phyloP scores from a whole-genome alignment of 306 rosid genomes.

The Lotus japonicus region DNA sequence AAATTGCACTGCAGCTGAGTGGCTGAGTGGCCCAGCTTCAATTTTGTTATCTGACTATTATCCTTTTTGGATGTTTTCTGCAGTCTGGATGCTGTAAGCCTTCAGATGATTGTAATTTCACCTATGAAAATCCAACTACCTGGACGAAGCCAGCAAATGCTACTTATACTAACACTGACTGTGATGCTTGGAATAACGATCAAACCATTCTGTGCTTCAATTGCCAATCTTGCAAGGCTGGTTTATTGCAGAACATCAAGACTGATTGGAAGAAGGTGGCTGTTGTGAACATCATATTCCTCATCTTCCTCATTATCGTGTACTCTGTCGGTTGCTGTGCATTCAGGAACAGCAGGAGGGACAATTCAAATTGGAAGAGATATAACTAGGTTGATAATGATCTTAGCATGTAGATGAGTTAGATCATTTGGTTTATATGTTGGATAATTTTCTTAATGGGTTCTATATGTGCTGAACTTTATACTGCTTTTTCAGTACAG shows the following conservation, averaged over 20 bases:
- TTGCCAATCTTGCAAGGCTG: conserved; percentile 85
- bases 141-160: conserved; percentile 27
- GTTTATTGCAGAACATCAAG: conserved; percentile 62
- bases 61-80: not conserved
- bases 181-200: conserved; percentile 47
- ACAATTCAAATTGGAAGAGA: conserved; percentile 30
- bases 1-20: too few relatives aligned
- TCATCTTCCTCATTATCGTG: conserved; percentile 57
- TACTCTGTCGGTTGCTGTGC: conserved; percentile 82
- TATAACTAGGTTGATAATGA: not conserved
- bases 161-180: conserved; percentile 31
- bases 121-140: conserved; percentile 25
- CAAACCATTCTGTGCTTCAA: conserved; percentile 44
- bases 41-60: not conserved
- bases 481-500: not conserved
- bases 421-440: conserved; percentile 8
- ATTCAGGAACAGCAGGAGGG: conserved; percentile 63
- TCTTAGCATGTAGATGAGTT: conserved; percentile 27
- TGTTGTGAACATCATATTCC: conserved; percentile 43
- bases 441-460: not conserved
- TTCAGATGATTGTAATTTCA: conserved; percentile 39
- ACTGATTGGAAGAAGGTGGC: conserved; percentile 66
- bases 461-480: conserved; percentile 2
- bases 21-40: not conserved
- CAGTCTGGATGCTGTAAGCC: conserved; percentile 96